Conservation (phyloP, 257 asterid species). For the Fraxinus americana region DNA sequence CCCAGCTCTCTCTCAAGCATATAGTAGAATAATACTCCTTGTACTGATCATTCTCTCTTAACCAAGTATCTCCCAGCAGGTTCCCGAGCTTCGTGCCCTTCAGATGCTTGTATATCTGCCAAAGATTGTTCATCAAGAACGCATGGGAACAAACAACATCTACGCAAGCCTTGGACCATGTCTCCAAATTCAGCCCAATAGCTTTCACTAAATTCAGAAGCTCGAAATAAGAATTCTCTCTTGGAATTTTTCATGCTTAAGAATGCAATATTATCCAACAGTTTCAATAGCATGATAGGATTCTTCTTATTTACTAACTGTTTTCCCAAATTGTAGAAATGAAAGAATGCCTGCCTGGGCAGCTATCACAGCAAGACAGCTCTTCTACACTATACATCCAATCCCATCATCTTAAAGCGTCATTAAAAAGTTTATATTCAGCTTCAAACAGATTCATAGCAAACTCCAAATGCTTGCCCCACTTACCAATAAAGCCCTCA, state of each 20-base stretch:
- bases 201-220: slow-evolving; percentile 29
- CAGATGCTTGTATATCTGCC: neutral
- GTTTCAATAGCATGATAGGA: slow-evolving; percentile 76
- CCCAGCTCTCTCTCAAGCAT: slow-evolving; percentile 44
- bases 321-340: slow-evolving; percentile 78
- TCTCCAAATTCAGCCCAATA: neutral
- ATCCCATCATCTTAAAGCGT: slow-evolving; percentile 76
- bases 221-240: slow-evolving; percentile 64
- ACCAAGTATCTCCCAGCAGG: slow-evolving; percentile 36
- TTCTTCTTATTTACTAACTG: slow-evolving; percentile 87
- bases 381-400: slow-evolving; percentile 75
- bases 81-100: neutral
- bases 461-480: slow-evolving; percentile 89
- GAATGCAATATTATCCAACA: slow-evolving; percentile 73
- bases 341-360: slow-evolving; percentile 81
- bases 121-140: neutral
- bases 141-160: slow-evolving; percentile 36
- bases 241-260: slow-evolving; percentile 67
- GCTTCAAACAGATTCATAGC: slow-evolving; percentile 83
- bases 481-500: slow-evolving; percentile 64
- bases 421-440: slow-evolving; percentile 71
- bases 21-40: neutral
- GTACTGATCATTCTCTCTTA: neutral
- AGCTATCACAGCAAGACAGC: slow-evolving; percentile 77
- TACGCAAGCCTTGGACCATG: neutral